Evolutionary conservation across 2,329 filamentous ascomycete genomes (phyloP).

Genomic region (Talaromyces funiculosus): DNA sequence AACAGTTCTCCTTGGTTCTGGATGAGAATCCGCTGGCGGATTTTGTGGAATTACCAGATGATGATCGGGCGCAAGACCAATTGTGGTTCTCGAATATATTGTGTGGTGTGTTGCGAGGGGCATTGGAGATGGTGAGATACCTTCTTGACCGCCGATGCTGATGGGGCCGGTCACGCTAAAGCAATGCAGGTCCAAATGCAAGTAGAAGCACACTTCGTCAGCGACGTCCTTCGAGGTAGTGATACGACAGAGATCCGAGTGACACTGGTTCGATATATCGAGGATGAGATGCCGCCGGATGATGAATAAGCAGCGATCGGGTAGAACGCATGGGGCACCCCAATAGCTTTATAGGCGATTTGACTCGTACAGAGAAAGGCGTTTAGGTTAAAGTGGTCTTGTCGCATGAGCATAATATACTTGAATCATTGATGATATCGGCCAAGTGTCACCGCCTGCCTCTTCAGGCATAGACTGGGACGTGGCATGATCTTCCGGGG

Average conservation of each 20-base stretch:
- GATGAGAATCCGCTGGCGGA: constrained; percentile 96
- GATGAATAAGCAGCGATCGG: constrained; percentile 79
- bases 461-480: neutral
- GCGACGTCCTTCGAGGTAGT: constrained; percentile 84
- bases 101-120: constrained; percentile 83
- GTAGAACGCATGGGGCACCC: no score
- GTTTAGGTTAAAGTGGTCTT: neutral
- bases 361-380: neutral
- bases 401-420: neutral
- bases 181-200: constrained; percentile 75
- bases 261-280: constrained; percentile 85
- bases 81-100: constrained; percentile 98
- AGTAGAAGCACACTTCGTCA: constrained; percentile 93
- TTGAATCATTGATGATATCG: neutral
- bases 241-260: constrained; percentile 97
- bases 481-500: constrained; percentile 7
- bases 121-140: constrained; percentile 79
- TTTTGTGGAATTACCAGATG: constrained; percentile 95
- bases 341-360: no score
- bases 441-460: neutral
- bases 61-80: constrained; percentile 91
- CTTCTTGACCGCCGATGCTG: neutral
- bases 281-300: constrained; percentile 94
- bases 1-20: constrained; percentile 92
- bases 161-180: neutral